Evolutionary conservation across 2,329 filamentous ascomycete species (phyloP), one percentile per base, ranked within the genome.

Genomic region (Aspergillus sp.): DNA sequence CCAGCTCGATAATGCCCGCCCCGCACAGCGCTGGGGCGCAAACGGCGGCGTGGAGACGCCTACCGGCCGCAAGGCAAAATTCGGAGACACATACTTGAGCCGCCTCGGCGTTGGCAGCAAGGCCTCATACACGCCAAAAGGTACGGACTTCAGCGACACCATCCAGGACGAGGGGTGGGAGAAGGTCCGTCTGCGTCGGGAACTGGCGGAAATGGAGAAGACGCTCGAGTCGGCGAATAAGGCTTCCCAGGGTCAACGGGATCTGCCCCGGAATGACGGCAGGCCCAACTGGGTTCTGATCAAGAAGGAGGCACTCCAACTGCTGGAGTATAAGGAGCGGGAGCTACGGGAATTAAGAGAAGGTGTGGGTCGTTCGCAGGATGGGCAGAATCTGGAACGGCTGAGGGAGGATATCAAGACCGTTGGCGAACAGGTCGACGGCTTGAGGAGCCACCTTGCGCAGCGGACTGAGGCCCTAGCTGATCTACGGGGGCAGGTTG

Each of bases 111-210:
- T 83, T 4, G 81, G 81, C 19, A 80, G 82, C 44, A 85, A 90
- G 61, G 82, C 84, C 56, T 83, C 80, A 49, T 91, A 93, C 70
- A 84, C 86, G 62, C 80, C 86, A 6, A 75, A 84, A 36, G 93
- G 93, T 28, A 98, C 93, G 1, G 90, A 98, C 71, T 97, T 97
- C 65, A 85, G 82, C 48, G 77, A 79, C 34, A 85, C 87, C 52
- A 87, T 89, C 64, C 86, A 86, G 50, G 91, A 94, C 28, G 82
- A 83, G 60, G 93, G 98, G 65, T 97, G 93, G 89, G 93, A 98
- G 69, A 93, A 97, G 69, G 93, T 97, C 40, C 81, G 90, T 45
- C 76, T 98, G 54, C 91, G 94, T 76, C 90, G 93, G 64, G 89
- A 97, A 69, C 79, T 98, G 30, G 78, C 82, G 27, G 91, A 97